A percentile compares a stretch with the other conserved stretches of the same genome.
These are phyloP conservation scores for Cutaneotrichosporon sp. DNA, from an alignment of 1,284 basidiomycete species.

Conservation along the genomic window DNA sequence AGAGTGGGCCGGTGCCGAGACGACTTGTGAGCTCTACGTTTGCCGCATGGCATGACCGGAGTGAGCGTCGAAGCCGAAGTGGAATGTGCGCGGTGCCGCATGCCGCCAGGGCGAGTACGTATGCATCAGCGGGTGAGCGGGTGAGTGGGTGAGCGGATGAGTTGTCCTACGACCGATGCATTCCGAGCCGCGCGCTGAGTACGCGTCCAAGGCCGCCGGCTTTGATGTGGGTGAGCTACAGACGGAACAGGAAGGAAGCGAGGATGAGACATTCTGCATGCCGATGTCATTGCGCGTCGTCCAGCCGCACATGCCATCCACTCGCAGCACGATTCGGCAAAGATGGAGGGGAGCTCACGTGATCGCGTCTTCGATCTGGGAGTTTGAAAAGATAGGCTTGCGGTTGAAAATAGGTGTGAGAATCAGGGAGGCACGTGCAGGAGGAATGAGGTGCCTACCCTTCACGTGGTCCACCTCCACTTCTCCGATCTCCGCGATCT, in stretches of 20 bases:
- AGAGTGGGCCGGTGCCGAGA: background rate
- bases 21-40: background rate
- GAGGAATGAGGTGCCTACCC: background rate
- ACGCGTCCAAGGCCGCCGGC: background rate
- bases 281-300: background rate
- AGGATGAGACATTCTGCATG: background rate
- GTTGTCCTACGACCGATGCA: background rate
- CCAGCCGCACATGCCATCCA: background rate
- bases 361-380: too few species aligned
- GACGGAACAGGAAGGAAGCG: background rate
- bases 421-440: background rate
- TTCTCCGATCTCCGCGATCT: too few species aligned
- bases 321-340: too few species aligned
- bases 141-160: background rate
- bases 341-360: too few species aligned
- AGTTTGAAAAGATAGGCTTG: too few species aligned
- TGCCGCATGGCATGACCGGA: background rate
- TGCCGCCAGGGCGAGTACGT: background rate
- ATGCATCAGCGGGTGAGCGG: too few species aligned
- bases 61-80: background rate
- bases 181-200: background rate
- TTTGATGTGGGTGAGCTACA: too few species aligned
- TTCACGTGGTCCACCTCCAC: background rate
- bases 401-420: too few species aligned
- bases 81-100: background rate